Percentiles rank a stretch among this genome's conserved stretches.
phyloP scores from a whole-genome alignment of 495 filamentous ascomycete species.

The Penicillium lagena region DNA sequence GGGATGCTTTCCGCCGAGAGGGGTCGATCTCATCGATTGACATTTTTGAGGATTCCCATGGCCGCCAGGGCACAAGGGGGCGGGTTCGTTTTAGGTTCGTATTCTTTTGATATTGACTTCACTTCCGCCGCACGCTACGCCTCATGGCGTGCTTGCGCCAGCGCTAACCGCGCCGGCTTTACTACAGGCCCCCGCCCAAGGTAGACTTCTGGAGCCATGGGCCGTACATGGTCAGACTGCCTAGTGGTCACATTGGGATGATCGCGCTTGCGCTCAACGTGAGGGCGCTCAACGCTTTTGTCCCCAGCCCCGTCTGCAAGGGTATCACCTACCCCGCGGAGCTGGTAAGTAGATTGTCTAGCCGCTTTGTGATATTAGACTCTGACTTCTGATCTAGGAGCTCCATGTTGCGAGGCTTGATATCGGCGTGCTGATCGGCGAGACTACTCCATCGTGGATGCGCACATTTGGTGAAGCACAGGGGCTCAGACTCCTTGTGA shows the following conservation, averaged over 20 bases:
- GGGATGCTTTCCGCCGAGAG: conserved; percentile 31
- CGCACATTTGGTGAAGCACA: conserved; percentile 1
- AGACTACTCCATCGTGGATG: conserved; percentile 22
- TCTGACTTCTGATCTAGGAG: conserved; percentile 12
- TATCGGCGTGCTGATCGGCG: conserved; percentile 24
- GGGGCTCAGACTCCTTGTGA: too few relatives aligned
- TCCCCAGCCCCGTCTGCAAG: conserved; percentile 24
- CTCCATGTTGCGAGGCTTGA: conserved; percentile 21
- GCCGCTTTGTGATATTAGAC: neutral
- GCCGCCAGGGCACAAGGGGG: conserved; percentile 17
- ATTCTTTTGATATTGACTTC: neutral
- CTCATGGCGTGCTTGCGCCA: too few relatives aligned
- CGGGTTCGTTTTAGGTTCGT: conserved; percentile 40
- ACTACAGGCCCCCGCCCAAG: conserved; percentile 33
- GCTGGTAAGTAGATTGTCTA: conserved; percentile 19
- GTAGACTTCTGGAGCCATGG: conserved; percentile 31
- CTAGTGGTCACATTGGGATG: conserved; percentile 3
- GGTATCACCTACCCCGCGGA: conserved; percentile 20
- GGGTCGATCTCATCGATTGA: conserved; percentile 39
- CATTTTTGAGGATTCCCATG: conserved; percentile 31
- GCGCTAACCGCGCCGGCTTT: neutral
- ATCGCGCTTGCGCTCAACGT: conserved; percentile 15
- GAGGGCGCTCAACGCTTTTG: conserved; percentile 3
- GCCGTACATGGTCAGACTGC: conserved; percentile 19
- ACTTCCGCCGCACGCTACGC: neutral